Evolutionary conservation across 2,329 filamentous ascomycete genomes (phyloP).

Genomic region (Ascochyta lentis): DNA sequence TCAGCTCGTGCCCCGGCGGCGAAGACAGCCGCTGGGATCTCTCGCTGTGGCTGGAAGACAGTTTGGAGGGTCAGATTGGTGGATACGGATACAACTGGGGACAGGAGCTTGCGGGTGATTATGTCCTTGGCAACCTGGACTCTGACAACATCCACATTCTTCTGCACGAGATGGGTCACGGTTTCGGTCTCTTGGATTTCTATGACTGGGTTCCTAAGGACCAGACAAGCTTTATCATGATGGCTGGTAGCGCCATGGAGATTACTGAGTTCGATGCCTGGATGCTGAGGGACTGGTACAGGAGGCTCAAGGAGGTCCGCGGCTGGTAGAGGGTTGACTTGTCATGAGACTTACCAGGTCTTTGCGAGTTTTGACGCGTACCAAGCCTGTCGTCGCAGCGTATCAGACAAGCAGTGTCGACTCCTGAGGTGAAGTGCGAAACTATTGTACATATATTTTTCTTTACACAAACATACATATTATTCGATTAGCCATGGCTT

Average conservation of each 20-base stretch:
- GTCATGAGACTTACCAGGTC: neutral
- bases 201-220: constrained; percentile 55
- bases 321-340: constrained; percentile 18
- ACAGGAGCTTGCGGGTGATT: constrained; percentile 53
- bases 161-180: constrained; percentile 55
- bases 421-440: neutral
- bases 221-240: constrained; percentile 55
- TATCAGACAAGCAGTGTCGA: constrained; percentile 1
- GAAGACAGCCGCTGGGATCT: constrained; percentile 49
- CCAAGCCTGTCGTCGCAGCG: neutral
- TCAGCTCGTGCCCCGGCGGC: constrained; percentile 50
- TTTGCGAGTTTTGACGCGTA: neutral
- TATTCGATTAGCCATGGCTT: neutral
- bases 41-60: constrained; percentile 56
- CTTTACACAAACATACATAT: constrained; percentile 1
- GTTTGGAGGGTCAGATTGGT: constrained; percentile 44
- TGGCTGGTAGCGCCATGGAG: constrained; percentile 51
- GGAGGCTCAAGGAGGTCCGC: constrained; percentile 35
- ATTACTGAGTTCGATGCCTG: constrained; percentile 59
- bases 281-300: constrained; percentile 59
- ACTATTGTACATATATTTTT: constrained; percentile 3
- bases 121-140: constrained; percentile 51
- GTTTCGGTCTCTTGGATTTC: constrained; percentile 51
- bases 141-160: constrained; percentile 53
- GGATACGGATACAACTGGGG: constrained; percentile 55